Base-by-base conservation (phyloP, 345 rosid species). In the Ceriops tagal region DNA sequence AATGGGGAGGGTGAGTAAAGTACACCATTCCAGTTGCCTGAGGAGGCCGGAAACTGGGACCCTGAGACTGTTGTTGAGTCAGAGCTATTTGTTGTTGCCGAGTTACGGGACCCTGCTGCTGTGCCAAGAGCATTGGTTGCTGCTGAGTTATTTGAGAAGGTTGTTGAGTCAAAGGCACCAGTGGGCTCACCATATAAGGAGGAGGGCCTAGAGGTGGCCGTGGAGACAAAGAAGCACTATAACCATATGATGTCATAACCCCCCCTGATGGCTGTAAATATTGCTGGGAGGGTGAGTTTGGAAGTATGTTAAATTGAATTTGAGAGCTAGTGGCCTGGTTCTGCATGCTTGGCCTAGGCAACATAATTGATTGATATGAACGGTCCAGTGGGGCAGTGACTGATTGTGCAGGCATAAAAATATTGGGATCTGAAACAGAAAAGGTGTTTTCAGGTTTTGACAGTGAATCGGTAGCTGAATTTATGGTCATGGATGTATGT, bases 21-120 rank as follows among this genome's bases (percentile, higher is more conserved):
- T 82, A 89, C 72, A 79, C 79, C 79, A 88, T 80, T 43, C 93
- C 87, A 4, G 88, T 91, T 15, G 89, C 91, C 84, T 85, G 92
- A 58, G 85, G 84, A 1, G 89, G 90, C 71, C 83, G 82, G 68
- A 91, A 89, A 78, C 77, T 73, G 46, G 83, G 89, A 60, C 78
- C 0, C 5, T 43, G 18, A 1, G 75, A 77, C 52, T 77, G 89
- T 64, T 85, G 91, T 64, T 85, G 91, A 37, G 71, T 69, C 61
- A 53, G 62, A 43, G 49, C 49, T 47, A 66, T 24, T 37, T 53
- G 66, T 20, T 67, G 82, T 37, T 74, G 83, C 74, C 78, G 86
- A 34, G 68, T 22, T 39, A 73, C 61, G 7, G 70, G 76, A 87
- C 5, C 79, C 8, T 35, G 74, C 64, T 30, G 81, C 20, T 65